These are phyloP conservation scores for Moesziomyces antarcticus DNA, from an alignment of 1,284 basidiomycete genomes.

Conservation along the genomic window DNA sequence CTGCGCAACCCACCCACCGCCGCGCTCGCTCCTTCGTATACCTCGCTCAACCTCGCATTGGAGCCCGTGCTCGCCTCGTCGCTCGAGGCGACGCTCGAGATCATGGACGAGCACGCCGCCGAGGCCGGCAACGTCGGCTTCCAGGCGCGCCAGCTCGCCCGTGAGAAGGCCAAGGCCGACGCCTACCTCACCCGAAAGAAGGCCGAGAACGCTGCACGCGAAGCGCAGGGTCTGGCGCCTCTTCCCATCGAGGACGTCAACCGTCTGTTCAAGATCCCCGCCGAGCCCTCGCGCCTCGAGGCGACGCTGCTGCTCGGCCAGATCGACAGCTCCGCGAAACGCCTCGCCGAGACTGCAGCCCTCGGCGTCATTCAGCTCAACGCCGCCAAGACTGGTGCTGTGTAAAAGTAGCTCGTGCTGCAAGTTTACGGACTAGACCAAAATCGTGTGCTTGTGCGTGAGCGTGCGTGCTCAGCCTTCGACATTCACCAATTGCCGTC, in stretches of 20 bases:
- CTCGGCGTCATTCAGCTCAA: slow-evolving; percentile 69
- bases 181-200: slow-evolving; percentile 71
- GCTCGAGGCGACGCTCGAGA: slow-evolving; percentile 65
- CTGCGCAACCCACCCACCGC: slow-evolving; percentile 59
- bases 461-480: slow-evolving; percentile 17
- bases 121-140: slow-evolving; percentile 83
- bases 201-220: slow-evolving; percentile 86
- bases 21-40: slow-evolving; percentile 56
- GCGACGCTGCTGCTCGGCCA: slow-evolving; percentile 74
- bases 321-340: slow-evolving; percentile 68
- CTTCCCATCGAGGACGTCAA: slow-evolving; percentile 71
- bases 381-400: slow-evolving; percentile 61
- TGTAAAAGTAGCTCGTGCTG: slow-evolving; percentile 19
- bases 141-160: slow-evolving; percentile 86
- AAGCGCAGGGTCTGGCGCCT: slow-evolving; percentile 84
- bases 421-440: not conserved
- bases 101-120: slow-evolving; percentile 63
- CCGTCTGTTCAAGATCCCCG: slow-evolving; percentile 80
- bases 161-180: slow-evolving; percentile 87
- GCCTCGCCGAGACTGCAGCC: slow-evolving; percentile 70
- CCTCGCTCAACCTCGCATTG: slow-evolving; percentile 64
- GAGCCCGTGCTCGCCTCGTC: slow-evolving; percentile 66
- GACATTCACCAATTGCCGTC: slow-evolving; percentile 14
- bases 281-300: slow-evolving; percentile 89
- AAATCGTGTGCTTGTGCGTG: slow-evolving; percentile 1